Percentiles rank a stretch among this genome's conserved stretches.
Evolutionary conservation across 495 filamentous ascomycete genomes (phyloP).

Genomic region (Daldinia vernicosa): DNA sequence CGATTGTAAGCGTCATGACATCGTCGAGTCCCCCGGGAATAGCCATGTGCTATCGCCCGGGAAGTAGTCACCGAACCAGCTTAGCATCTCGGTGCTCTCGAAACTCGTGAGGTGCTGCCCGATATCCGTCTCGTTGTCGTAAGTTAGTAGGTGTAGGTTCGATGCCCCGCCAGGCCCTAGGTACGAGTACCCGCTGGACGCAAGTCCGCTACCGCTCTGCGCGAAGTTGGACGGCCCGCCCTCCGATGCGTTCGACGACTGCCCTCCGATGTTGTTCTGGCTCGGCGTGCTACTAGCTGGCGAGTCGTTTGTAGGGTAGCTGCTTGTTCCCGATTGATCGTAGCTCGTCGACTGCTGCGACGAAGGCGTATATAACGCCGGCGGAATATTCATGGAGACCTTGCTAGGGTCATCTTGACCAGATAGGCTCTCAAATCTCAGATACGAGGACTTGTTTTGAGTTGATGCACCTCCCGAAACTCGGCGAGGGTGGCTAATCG

Average conservation of each 20-base stretch:
- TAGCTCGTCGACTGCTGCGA: conserved; percentile 48
- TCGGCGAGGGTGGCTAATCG: conserved; percentile 52
- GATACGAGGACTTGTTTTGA: conserved; percentile 48
- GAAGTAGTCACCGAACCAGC: conserved; percentile 72
- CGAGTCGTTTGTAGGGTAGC: conserved; percentile 42
- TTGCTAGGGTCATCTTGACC: conserved; percentile 44
- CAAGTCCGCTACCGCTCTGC: conserved; percentile 50
- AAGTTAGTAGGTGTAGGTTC: conserved; percentile 44
- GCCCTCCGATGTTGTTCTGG: conserved; percentile 16
- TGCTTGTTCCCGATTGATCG: conserved; percentile 38
- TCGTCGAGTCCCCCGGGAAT: conserved; percentile 43
- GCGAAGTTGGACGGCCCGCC: conserved; percentile 49
- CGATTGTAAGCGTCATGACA: conserved; percentile 22
- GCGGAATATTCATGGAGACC: conserved; percentile 44
- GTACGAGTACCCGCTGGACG: conserved; percentile 54
- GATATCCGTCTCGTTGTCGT: conserved; percentile 56
- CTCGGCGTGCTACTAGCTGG: conserved; percentile 45
- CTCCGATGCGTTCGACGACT: conserved; percentile 19
- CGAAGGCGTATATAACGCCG: conserved; percentile 42
- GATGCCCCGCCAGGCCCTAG: conserved; percentile 49
- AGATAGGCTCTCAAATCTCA: conserved; percentile 50
- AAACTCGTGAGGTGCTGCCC: conserved; percentile 63
- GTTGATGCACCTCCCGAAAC: conserved; percentile 50
- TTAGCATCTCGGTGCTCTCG: conserved; percentile 74
- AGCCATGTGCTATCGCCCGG: conserved; percentile 69